Evolutionary conservation across 2,329 filamentous ascomycete genomes (phyloP).

Genomic region (Apiospora arundinis): DNA sequence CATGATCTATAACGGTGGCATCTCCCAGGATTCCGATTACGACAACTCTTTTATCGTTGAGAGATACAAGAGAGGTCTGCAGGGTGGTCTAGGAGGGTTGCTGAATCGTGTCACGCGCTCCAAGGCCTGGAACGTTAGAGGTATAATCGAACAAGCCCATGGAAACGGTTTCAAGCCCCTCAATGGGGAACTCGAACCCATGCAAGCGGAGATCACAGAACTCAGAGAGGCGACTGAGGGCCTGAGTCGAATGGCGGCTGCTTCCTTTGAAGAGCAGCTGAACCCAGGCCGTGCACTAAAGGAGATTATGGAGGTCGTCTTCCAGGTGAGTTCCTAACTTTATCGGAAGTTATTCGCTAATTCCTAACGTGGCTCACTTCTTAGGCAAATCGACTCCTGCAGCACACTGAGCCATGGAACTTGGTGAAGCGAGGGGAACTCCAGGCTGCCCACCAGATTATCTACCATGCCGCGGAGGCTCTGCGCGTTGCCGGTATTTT

Average conservation of each 20-base stretch:
- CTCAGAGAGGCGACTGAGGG: not conserved
- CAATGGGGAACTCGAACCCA: not conserved
- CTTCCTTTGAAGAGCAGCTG: constrained; percentile 51
- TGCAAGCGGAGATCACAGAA: not conserved
- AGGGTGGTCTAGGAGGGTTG: constrained; percentile 81
- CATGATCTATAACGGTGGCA: constrained; percentile 79
- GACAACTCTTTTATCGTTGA: constrained; percentile 77
- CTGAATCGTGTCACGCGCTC: constrained; percentile 71
- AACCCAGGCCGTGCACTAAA: constrained; percentile 71
- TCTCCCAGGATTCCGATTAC: constrained; percentile 82
- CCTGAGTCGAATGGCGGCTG: not conserved
- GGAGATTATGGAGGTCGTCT: constrained; percentile 66
- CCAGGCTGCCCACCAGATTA: constrained; percentile 57
- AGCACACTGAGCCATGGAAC: constrained; percentile 72
- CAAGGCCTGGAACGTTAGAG: constrained; percentile 71
- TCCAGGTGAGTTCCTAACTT: constrained; percentile 53
- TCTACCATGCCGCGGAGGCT: constrained; percentile 78
- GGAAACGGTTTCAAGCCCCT: not conserved
- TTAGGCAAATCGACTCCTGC: constrained; percentile 72
- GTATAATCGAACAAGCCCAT: constrained; percentile 55
- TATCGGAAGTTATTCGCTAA: not conserved
- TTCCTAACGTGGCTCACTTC: constrained; percentile 24
- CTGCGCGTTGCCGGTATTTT: constrained; percentile 83
- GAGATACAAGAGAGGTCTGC: constrained; percentile 80
- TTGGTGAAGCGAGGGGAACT: constrained; percentile 48